phyloP scores from a whole-genome alignment of 768 basidiomycete genomes.

The Suillus decipiens region DNA sequence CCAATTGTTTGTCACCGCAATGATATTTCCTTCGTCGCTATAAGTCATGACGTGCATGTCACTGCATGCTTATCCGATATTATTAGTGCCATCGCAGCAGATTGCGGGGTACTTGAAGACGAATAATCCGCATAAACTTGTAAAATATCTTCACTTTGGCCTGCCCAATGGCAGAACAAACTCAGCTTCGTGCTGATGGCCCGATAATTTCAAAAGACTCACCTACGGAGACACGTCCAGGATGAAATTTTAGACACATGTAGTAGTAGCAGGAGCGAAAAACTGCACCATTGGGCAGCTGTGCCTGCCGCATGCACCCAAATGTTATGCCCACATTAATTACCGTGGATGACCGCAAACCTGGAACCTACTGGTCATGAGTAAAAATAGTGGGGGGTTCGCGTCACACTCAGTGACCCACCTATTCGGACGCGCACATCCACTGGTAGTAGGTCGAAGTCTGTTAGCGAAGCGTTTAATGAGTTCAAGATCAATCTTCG shows the following conservation, averaged over 20 bases:
- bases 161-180: background rate
- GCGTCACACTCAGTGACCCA: background rate
- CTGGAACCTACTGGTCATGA: background rate
- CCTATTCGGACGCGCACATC: background rate
- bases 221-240: background rate
- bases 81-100: background rate
- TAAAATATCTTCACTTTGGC: background rate
- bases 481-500: background rate
- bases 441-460: too few relatives aligned
- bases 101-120: constrained; percentile 1
- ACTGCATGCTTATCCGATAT: background rate
- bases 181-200: constrained; percentile 1
- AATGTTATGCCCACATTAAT: constrained; percentile 1
- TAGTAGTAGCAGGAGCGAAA: background rate
- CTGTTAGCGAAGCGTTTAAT: background rate
- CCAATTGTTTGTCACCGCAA: background rate
- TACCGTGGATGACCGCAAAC: background rate
- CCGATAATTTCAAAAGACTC: background rate
- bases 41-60: background rate
- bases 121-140: background rate
- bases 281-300: background rate
- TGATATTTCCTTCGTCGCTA: background rate
- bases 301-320: background rate
- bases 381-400: background rate
- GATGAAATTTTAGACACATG: background rate